These are phyloP conservation scores for Boletus subparvulus DNA, from an alignment of 768 basidiomycete genomes.

Conservation along the genomic window DNA sequence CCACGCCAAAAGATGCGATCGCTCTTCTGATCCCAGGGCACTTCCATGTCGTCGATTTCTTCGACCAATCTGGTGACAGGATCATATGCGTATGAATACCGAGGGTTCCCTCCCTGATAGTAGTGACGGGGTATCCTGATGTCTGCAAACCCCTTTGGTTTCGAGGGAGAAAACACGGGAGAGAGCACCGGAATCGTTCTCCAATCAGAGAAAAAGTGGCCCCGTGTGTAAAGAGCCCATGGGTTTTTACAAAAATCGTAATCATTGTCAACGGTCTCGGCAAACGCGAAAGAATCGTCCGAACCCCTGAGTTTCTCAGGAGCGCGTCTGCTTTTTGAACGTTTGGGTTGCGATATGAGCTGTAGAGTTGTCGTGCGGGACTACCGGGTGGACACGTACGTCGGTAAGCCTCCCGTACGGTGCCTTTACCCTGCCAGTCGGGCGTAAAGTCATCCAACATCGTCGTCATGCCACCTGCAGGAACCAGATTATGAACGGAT, in stretches of 20 bases:
- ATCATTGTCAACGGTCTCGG: constrained; percentile 54
- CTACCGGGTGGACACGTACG: constrained; percentile 83
- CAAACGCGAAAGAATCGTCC: constrained; percentile 67
- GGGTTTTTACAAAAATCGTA: constrained; percentile 81
- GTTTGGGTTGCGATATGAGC: constrained; percentile 61
- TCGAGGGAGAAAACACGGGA: constrained; percentile 92
- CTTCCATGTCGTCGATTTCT: constrained; percentile 81
- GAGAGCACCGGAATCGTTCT: constrained; percentile 84
- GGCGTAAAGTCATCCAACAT: constrained; percentile 69
- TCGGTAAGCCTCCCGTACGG: constrained; percentile 92
- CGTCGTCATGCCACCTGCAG: constrained; percentile 48
- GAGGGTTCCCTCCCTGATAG: constrained; percentile 78
- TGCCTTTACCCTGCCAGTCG: constrained; percentile 84
- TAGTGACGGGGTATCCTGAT: constrained; percentile 96
- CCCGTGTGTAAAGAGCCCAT: constrained; percentile 83
- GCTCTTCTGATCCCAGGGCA: constrained; percentile 86
- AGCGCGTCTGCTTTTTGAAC: constrained; percentile 27
- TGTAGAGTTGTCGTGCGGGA: constrained; percentile 79
- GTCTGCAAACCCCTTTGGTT: constrained; percentile 81
- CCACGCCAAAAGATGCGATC: constrained; percentile 93
- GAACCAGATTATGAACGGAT: background rate
- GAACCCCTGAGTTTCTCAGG: constrained; percentile 24
- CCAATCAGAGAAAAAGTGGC: constrained; percentile 98
- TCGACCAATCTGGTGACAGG: constrained; percentile 61
- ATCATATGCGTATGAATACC: constrained; percentile 94